Evolutionary conservation across 1,284 basidiomycete species (phyloP), one percentile per base, ranked within the genome.

Genomic region (Farysia itapuensis): DNA sequence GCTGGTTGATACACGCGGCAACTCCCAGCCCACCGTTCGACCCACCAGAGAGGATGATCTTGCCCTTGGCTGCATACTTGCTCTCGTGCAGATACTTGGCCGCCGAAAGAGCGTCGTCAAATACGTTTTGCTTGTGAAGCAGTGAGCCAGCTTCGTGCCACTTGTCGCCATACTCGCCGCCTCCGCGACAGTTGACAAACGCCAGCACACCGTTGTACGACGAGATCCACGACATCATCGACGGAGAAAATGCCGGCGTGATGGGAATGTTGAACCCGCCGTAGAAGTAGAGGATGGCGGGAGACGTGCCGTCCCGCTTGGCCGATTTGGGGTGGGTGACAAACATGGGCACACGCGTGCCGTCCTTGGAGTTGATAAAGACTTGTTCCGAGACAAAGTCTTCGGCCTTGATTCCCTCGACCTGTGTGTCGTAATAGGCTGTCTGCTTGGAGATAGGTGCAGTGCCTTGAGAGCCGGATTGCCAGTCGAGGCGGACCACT

Each of bases 271-370:
- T 83, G 63, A 74, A 73, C 25, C 72, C 48, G 28, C 57, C 73
- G 80, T 75, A 70, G 82, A 86, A 88, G 61, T 90, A 92, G 70
- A 90, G 86, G 20, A 90, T 80, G 0, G 84, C 86, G 4, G 89
- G 85, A 0, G 88, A 87, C 0, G 84, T 86, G 8, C 89, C 89
- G 63, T 91, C 86, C 41, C 84, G 80, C 59, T 81, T 79, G 15
- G 86, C 87, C 18, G 81, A 81, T 72, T 87, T 87, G 70, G 86
- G 86, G 38, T 84, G 82, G 22, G 90, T 88, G 47, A 92, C 82
- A 71, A 90, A 92, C 88, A 92, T 90, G 2, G 89, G 89, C 24
- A 92, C 81, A 38, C 81, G 82, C 2, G 88, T 90, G 0, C 88
- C 88, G 68, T 92, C 90, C 74, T 87, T 87, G 77, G 84, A 85